Evolutionary conservation across 2,329 filamentous ascomycete genomes (phyloP), one percentile per base, ranked within the genome.

Genomic region (Verticillium longisporum): DNA sequence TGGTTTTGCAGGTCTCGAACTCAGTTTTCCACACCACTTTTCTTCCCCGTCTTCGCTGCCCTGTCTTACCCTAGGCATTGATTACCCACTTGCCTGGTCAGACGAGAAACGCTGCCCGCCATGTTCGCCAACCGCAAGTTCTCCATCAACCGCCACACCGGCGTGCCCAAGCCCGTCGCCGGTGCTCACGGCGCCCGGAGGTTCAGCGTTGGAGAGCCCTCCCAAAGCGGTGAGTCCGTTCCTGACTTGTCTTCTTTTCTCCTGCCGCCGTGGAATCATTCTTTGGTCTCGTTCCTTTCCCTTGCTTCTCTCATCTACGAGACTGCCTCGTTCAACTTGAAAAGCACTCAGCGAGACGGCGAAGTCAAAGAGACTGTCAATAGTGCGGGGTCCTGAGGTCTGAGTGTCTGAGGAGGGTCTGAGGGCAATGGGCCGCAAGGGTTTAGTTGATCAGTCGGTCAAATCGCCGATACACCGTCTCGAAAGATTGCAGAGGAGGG

Each of bases 131-230:
- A 79, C 62, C 83, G 85, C 75, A 86, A 87, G 71, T 88, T 88
- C 74, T 87, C 84, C 65, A 87, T 88, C 75, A 87, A 88, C 75
- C 80, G 84, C 69, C 83, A 86, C 70, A 87, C 85, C 59, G 85
- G 85, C 68, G 80, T 82, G 50, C 85, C 85, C 62, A 81, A 85
- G 69, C 76, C 78, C 50, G 71, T 75, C 41, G 69, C 73, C 54
- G 15, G 36, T 11, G 31, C 37, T 31, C 13, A 26, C 13, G 37
- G 37, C 37, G 14, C 10, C n/a, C 78, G 85, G 64, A 81, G 85
- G 66, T 87, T 86, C 70, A 87, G 83, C 67, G 78, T 81, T 57
- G 79, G 78, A 63, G 84, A 87, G 67, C 80, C 83, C n/a, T 80
- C 78, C 63, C 67, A 72, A 38, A 85, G 80, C 69, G 84, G 84